These are phyloP conservation scores for Tolypocladium tundrense DNA, from an alignment of 2,329 filamentous ascomycete genomes.

Conservation along the genomic window DNA sequence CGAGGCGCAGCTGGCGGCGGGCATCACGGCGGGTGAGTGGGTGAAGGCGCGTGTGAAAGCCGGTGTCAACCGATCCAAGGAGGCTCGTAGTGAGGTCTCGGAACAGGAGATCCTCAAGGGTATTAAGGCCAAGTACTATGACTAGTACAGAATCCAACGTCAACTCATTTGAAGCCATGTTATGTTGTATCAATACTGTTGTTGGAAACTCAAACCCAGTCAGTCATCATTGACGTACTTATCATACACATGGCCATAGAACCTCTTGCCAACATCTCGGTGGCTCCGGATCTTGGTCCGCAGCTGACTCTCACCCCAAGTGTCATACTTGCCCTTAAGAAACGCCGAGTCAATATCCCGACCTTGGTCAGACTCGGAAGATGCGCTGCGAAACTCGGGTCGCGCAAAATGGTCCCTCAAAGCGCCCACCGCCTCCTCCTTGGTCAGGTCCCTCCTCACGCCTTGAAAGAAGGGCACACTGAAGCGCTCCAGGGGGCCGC, in stretches of 20 bases:
- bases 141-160: no score
- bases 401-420: not conserved
- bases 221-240: slow-evolving; percentile 2
- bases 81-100: no score
- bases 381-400: not conserved
- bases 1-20: no score
- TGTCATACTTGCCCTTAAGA: slow-evolving; percentile 37
- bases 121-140: no score
- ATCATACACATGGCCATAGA: slow-evolving; percentile 37
- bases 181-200: no score
- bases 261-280: slow-evolving; percentile 33
- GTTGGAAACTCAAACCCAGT: not conserved
- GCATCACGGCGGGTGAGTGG: no score
- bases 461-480: slow-evolving; percentile 40
- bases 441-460: slow-evolving; percentile 33
- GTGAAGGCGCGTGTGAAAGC: no score
- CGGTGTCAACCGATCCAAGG: no score
- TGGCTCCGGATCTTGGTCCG: slow-evolving; percentile 44
- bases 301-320: slow-evolving; percentile 44
- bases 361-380: not conserved
- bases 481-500: slow-evolving; percentile 22
- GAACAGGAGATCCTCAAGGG: no score
- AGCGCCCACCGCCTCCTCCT: not conserved
- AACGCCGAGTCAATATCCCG: slow-evolving; percentile 18
- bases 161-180: not conserved